phyloP scores from a whole-genome alignment of 2,329 filamentous ascomycete species.

The Pyrenophora seminiperda region DNA sequence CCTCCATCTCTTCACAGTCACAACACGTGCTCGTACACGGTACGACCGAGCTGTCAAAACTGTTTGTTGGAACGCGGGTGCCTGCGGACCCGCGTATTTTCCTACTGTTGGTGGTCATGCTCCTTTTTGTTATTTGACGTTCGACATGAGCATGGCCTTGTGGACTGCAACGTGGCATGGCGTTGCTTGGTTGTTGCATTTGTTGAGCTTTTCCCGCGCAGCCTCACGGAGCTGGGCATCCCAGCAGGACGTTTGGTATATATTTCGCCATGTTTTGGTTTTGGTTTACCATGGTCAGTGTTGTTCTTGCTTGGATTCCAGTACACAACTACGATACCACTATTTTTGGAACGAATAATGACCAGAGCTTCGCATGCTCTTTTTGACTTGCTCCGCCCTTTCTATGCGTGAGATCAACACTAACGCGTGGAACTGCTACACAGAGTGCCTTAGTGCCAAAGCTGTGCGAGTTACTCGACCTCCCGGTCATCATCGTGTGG shows the following conservation, averaged over 20 bases:
- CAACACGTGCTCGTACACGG: constrained; percentile 33
- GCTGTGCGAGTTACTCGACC: constrained; percentile 3
- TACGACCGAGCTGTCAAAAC: constrained; percentile 29
- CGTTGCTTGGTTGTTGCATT: constrained; percentile 33
- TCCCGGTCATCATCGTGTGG: neutral
- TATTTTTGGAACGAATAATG: constrained; percentile 29
- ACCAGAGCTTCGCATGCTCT: constrained; percentile 17
- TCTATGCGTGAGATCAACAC: constrained; percentile 6
- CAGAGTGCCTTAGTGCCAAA: neutral
- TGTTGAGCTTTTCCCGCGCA: constrained; percentile 11
- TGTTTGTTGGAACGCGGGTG: constrained; percentile 26
- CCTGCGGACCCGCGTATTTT: constrained; percentile 15
- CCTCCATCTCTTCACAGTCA: constrained; percentile 15
- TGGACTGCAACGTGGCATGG: constrained; percentile 24
- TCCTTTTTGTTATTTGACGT: constrained; percentile 25
- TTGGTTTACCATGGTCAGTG: constrained; percentile 8
- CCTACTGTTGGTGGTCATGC: constrained; percentile 19
- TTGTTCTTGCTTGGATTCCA: constrained; percentile 11
- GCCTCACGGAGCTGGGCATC: constrained; percentile 3
- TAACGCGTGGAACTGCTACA: neutral
- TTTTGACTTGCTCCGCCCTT: constrained; percentile 9
- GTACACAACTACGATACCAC: constrained; percentile 16
- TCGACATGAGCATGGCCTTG: constrained; percentile 14
- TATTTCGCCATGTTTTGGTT: constrained; percentile 4
- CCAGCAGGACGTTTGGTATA: constrained; percentile 3